Evolutionary conservation across 495 filamentous ascomycete genomes (phyloP).

Genomic region (Talaromyces adpressus): DNA sequence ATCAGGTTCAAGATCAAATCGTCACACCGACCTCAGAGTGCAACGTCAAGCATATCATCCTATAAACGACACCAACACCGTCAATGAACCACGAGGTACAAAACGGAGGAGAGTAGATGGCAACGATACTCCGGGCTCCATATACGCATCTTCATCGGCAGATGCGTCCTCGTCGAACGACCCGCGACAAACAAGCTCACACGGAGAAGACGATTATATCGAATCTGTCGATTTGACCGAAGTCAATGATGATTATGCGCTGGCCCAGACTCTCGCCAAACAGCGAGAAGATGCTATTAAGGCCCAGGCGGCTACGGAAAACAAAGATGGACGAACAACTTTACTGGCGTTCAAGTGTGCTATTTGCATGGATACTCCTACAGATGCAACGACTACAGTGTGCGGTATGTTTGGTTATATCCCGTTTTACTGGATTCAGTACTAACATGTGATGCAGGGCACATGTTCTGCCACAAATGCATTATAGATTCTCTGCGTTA

Average conservation of each 20-base stretch:
- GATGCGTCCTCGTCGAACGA: not conserved
- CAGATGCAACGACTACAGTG: constrained; percentile 66
- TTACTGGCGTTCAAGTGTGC: constrained; percentile 61
- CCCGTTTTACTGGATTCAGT: not conserved
- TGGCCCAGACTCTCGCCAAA: constrained; percentile 41
- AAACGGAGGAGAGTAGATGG: constrained; percentile 26
- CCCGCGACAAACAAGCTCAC: not conserved
- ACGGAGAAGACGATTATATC: constrained; percentile 29
- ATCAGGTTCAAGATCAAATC: not conserved
- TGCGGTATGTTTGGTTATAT: constrained; percentile 58
- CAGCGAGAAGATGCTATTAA: constrained; percentile 42
- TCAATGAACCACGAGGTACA: constrained; percentile 17
- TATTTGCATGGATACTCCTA: constrained; percentile 78
- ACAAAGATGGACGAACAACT: constrained; percentile 32
- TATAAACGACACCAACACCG: not conserved
- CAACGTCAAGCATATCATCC: constrained; percentile 1
- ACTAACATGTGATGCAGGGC: constrained; percentile 45
- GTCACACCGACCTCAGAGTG: not conserved
- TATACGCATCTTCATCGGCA: not conserved
- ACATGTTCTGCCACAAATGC: constrained; percentile 80
- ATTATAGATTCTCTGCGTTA: constrained; percentile 68
- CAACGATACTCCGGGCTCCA: constrained; percentile 3
- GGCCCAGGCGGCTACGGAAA: constrained; percentile 41
- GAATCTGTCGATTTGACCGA: constrained; percentile 59
- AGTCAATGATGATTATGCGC: constrained; percentile 37